Conservation (phyloP, 805 yeast species). For the Starmerella stellata region DNA sequence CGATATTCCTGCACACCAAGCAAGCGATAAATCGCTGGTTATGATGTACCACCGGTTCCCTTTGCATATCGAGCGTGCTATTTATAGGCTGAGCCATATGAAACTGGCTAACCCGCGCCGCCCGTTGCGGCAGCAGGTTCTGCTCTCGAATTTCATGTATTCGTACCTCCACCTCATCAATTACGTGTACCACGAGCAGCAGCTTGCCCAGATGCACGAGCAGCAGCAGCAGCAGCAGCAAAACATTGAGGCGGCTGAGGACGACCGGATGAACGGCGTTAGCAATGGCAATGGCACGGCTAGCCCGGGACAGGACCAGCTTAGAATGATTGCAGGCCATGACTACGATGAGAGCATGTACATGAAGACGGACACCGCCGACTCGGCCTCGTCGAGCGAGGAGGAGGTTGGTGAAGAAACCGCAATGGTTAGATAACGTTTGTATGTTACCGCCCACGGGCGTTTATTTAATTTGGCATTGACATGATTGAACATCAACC, state of each 20-base stretch:
- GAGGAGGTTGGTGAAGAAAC: not conserved
- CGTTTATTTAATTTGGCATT: too few species aligned
- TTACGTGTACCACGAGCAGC: slow-evolving; percentile 37
- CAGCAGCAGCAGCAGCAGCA: slow-evolving; percentile 5
- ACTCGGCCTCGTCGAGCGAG: not conserved
- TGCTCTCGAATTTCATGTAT: slow-evolving; percentile 91
- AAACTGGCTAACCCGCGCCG: slow-evolving; percentile 88
- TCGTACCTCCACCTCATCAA: slow-evolving; percentile 88
- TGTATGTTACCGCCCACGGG: too few species aligned
- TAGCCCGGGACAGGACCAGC: too few species aligned
- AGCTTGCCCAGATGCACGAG: slow-evolving; percentile 12
- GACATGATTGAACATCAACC: too few species aligned
- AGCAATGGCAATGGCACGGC: slow-evolving; percentile 9
- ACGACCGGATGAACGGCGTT: not conserved
- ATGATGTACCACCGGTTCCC: slow-evolving; percentile 49
- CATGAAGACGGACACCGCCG: not conserved
- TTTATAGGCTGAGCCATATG: slow-evolving; percentile 77
- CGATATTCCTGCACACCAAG: slow-evolving; percentile 24
- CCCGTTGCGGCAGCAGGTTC: slow-evolving; percentile 77
- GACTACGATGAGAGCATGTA: not conserved
- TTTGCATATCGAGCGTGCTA: slow-evolving; percentile 88
- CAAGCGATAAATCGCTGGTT: slow-evolving; percentile 21
- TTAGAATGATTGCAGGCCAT: not conserved
- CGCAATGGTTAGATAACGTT: too few species aligned
- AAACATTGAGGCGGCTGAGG: not conserved